Percentiles rank a stretch among this genome's conserved stretches.
Evolutionary conservation across 139 green algal species (phyloP).

Genomic region (Auxenochlorella pyrenoidosa): DNA sequence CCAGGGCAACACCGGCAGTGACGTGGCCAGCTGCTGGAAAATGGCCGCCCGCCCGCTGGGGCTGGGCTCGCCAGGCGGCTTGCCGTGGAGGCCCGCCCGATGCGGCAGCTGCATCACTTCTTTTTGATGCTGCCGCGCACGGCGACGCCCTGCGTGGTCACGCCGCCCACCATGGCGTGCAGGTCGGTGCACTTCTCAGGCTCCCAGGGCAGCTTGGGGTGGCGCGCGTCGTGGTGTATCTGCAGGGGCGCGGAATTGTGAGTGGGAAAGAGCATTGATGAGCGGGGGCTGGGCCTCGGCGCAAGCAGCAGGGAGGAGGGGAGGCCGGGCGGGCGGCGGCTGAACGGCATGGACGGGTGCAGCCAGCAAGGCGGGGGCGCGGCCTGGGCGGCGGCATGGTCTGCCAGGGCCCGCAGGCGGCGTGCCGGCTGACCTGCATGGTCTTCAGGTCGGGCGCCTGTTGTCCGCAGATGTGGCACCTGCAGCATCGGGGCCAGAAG

Average conservation of each 20-base stretch:
- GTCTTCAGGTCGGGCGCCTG: constrained; percentile 73
- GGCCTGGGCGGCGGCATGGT: constrained; percentile 58
- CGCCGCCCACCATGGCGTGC: constrained; percentile 62
- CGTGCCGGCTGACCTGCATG: constrained; percentile 55
- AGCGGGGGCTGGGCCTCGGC: too few species aligned
- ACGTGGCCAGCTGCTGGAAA: too few species aligned
- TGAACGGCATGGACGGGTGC: too few species aligned
- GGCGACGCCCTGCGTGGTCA: constrained; percentile 77
- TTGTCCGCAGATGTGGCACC: constrained; percentile 60
- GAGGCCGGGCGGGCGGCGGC: too few species aligned
- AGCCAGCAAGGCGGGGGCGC: not conserved
- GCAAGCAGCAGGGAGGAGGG: too few species aligned
- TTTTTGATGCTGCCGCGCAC: constrained; percentile 77
- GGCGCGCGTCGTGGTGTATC: constrained; percentile 82
- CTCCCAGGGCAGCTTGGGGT: constrained; percentile 81
- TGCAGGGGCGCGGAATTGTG: too few species aligned
- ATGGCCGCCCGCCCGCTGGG: too few species aligned
- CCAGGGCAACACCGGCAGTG: too few species aligned
- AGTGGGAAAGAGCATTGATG: not conserved
- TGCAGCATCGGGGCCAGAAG: not conserved
- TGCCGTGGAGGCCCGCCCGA: too few species aligned
- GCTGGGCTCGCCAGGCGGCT: too few species aligned
- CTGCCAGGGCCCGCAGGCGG: not conserved
- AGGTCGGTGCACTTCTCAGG: constrained; percentile 66
- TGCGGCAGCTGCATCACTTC: constrained; percentile 22